Base-by-base conservation (phyloP, 176 grass and related monocot genomes). In the Cenchrus fungigraminus region DNA sequence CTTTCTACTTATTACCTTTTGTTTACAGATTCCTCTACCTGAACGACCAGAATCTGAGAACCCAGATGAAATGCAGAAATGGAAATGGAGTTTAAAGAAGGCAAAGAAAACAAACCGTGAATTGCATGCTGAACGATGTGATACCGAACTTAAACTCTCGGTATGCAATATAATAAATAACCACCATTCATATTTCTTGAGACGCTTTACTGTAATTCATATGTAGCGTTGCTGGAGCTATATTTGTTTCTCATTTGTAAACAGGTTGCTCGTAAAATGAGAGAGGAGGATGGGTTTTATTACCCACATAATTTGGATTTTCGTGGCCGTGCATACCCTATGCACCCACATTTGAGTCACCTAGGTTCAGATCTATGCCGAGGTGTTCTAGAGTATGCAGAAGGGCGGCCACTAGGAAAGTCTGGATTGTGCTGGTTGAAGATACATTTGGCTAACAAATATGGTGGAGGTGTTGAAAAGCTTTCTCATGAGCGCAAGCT, bases 241-340 rank as follows among this genome's bases (percentile, higher is more conserved):
- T 73, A 67, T 43, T 1, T 50, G 19, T 57, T 75, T 67, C 40
- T 37, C 80, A 14, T 58, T 62, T 76, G 25, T 80, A 54, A 90
- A 98, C 88, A 98, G 96, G 93, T 98, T 88, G 96, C 96, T 73
- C 87, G 83, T 61, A 98, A 90, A 93, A 95, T 95, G 96, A 90
- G 87, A 69, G 79, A 90, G 40, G 96, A 98, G 83, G 96, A 87
- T 84, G 96, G 91, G 45, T 98, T 98, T 88, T 91, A 95, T 88
- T 98, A 98, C 86, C 93, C 96, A 57, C 96, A 98, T 69, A 98
- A 95, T 85, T 76, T 98, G 1, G 95, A 98, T 79, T 98, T 98
- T 20, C 89, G 95, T 77, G 95, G 95, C 20, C 92, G 95, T 77
- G 93, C 93, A 46, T 98, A 98, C 60, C 95, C 95, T 43, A 93